Base-by-base conservation (phyloP, 805 yeast genomes). In the Saccharomycopsis oosterbeekiorum region DNA sequence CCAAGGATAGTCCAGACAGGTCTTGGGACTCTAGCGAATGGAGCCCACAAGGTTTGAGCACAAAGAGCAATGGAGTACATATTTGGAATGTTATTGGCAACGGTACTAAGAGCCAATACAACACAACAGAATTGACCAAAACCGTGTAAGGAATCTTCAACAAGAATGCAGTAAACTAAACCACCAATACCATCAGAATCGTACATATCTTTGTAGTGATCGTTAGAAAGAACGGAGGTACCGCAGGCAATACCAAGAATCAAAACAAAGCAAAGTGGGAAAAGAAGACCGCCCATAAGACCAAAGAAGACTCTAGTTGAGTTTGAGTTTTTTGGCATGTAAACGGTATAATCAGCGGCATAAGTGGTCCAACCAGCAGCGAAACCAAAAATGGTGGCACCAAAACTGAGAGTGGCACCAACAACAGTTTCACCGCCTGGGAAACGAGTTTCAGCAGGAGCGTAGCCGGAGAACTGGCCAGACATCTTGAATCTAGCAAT, bases 351-450 rank as follows among this genome's bases (percentile, higher is more conserved):
- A 75, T 91, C 97, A 59, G 96, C 84, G 34, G 97, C 94, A 68
- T 85, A 89, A 19, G 97, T 85, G 61, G 96, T 83, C 97, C 97
- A 91, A 65, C 97, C 97, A 60, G 96, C 82, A 58, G 96, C 96
- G 70, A 86, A 91, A 65, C 97, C 97, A 68, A 82, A 91, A 65
- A 88, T 73, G 54, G 94, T 75, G 72, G 91, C 85, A 70, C 97
- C 97, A 67, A 86, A 89, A 21, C 93, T 83, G 61, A 91, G 76
- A 19, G 89, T 91, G 68, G 73, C 68, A 65, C 89, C 97, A 39
- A 94, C 96, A 62, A 86, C 85, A 36, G 82, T 78, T 26, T 76
- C 70, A 64, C 97, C 97, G 50, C 80, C 69, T 12, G 73, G 76
- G 79, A 79, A 67, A 17, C 69, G 62, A 66, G 85, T 89, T 8